phyloP scores from a whole-genome alignment of 108 stramenopile genomes.

The Chaetoceros tenuissimus region DNA sequence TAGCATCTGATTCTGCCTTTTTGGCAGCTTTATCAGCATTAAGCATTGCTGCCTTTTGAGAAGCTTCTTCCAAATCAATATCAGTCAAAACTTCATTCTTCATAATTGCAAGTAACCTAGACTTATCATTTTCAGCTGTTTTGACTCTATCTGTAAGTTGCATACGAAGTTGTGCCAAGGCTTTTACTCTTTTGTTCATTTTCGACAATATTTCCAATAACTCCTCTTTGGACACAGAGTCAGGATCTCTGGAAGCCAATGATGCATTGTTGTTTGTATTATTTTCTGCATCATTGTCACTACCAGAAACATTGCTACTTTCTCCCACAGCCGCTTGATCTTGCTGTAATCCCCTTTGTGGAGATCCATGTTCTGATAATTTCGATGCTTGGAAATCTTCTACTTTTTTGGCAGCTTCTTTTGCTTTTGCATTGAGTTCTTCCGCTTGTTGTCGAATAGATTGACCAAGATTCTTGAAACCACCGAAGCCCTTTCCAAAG shows the following conservation, averaged over 20 bases:
- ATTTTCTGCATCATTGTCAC: slow-evolving; percentile 5
- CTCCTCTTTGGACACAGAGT: slow-evolving; percentile 58
- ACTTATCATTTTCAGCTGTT: slow-evolving; percentile 37
- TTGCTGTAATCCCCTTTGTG: neutral
- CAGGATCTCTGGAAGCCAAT: slow-evolving; percentile 20
- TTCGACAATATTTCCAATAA: slow-evolving; percentile 69
- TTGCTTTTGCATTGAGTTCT: slow-evolving; percentile 10
- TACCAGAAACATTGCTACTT: slow-evolving; percentile 2
- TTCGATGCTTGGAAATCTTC: neutral
- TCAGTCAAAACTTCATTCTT: slow-evolving; percentile 50
- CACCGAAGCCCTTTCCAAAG: slow-evolving; percentile 12
- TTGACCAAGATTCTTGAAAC: slow-evolving; percentile 2
- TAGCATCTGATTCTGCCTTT: neutral
- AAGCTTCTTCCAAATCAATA: slow-evolving; percentile 25
- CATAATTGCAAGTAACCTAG: slow-evolving; percentile 37
- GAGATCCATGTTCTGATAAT: neutral
- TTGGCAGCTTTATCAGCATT: slow-evolving; percentile 12
- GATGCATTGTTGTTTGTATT: neutral
- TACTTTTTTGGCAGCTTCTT: slow-evolving; percentile 6
- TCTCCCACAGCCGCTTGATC: neutral
- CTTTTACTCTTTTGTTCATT: slow-evolving; percentile 80
- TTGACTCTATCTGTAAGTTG: slow-evolving; percentile 56
- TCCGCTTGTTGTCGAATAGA: slow-evolving; percentile 14
- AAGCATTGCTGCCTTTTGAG: slow-evolving; percentile 12
- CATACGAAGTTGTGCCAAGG: slow-evolving; percentile 29